Conservation (phyloP, 2,329 filamentous ascomycete species). For the Aureobasidium uvarum region DNA sequence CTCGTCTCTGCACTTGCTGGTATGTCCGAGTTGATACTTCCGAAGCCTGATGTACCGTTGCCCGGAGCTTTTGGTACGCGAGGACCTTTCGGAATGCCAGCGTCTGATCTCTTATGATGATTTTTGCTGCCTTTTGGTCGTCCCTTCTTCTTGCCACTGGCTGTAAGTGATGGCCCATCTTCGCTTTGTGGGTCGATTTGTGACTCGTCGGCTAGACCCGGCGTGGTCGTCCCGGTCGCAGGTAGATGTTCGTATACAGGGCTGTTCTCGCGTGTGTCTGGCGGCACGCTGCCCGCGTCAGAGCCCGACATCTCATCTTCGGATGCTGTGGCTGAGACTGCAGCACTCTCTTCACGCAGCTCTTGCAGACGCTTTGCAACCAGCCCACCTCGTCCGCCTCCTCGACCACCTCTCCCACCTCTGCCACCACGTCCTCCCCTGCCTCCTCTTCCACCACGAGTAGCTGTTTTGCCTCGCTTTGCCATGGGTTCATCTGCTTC, state of each 20-base stretch:
- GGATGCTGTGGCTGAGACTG: constrained; percentile 31
- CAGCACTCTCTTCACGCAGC: constrained; percentile 46
- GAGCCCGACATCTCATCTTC: constrained; percentile 34
- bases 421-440: constrained; percentile 26
- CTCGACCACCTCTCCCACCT: constrained; percentile 23
- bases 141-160: constrained; percentile 35
- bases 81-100: constrained; percentile 51
- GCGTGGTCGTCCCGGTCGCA: constrained; percentile 30
- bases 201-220: constrained; percentile 17
- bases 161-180: constrained; percentile 16
- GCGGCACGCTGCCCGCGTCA: constrained; percentile 30
- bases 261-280: constrained; percentile 28
- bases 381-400: constrained; percentile 22
- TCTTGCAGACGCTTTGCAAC: constrained; percentile 45
- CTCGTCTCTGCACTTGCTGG: constrained; percentile 4
- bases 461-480: constrained; percentile 22
- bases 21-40: neutral
- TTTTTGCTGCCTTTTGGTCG: constrained; percentile 50
- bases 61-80: constrained; percentile 34
- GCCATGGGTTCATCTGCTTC: constrained; percentile 25
- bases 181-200: constrained; percentile 13
- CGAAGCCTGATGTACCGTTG: constrained; percentile 2
- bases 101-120: constrained; percentile 46
- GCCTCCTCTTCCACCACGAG: constrained; percentile 26
- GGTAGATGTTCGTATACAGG: neutral